Base-by-base conservation (phyloP, 257 asterid genomes). In the Solanum bulbocastanum region DNA sequence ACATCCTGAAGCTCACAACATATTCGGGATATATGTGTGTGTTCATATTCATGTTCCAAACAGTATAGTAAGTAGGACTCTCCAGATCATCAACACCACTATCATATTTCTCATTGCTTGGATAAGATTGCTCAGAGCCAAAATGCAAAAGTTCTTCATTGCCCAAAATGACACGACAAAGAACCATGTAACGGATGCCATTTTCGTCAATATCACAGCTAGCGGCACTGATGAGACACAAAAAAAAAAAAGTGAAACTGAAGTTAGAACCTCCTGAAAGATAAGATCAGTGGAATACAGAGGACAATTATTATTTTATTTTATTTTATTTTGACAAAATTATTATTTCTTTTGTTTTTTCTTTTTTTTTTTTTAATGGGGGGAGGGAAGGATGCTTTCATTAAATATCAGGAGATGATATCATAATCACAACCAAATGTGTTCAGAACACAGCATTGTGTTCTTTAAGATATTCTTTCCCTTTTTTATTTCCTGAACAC, bases 201-300 rank as follows among this genome's bases (percentile, higher is more conserved):
- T 95, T 95, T 93, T 96, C 99, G 94, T 96, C 98, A 94, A 91
- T 93, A 94, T 96, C 99, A 91, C 91, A 91, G 88, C 78, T 86
- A 88, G 87, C 86, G 84, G 89, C 91, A 94, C 99, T 96, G 88
- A 89, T 22, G 44, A n/a, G 84, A 87, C 6, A 39, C 68, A 23
- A 85, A 83, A 8, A 15, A 83, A 8, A 15, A 18, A 81, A 82
- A 78, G 33, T 2, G 27, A 79, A 79, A 79, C 62, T 40, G n/a
- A 44, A 79, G 68, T 81, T 81, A 81, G 40, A 78, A 42, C 23
- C 37, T 78, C 84, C 65, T 78, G 84, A 81, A 81, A 8, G 16
- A 42, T 25, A 14, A 46, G 8, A 14, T 15, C 3, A 16, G 68
- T 27, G 27, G 27, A 81, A 81, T 78, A 81, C 33, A 75, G 3